phyloP scores from a whole-genome alignment of 139 green algal genomes.

The Chlorella sp. region DNA sequence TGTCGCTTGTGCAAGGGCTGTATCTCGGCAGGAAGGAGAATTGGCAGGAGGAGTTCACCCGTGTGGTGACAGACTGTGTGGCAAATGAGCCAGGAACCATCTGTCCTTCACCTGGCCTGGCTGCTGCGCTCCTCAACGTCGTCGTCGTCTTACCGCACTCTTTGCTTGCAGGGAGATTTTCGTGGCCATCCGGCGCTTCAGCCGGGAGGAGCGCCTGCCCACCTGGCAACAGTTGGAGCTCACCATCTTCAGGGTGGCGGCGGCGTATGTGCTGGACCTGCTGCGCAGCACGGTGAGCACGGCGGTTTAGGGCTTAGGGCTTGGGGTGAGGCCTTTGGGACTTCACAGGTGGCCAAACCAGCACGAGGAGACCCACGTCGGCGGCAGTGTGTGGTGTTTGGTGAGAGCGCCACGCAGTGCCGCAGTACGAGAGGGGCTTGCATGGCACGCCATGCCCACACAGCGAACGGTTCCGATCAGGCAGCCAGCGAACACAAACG shows the following conservation, averaged over 20 bases:
- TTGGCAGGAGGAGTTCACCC: too few species aligned
- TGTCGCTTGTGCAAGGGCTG: too few species aligned
- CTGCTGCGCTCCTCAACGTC: too few species aligned
- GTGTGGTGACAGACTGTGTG: too few species aligned
- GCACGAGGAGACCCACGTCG: not conserved
- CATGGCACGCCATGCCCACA: not conserved
- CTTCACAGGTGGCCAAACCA: not conserved
- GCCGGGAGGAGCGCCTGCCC: constrained; percentile 11
- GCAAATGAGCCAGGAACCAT: too few species aligned
- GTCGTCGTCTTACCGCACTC: too few species aligned
- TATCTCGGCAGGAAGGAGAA: too few species aligned
- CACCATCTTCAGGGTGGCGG: constrained; percentile 57
- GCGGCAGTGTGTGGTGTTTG: not conserved
- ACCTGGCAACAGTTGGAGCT: constrained; percentile 53
- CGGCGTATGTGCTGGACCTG: constrained; percentile 53
- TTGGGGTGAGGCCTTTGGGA: too few species aligned
- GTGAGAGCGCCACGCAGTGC: not conserved
- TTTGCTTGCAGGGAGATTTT: constrained; percentile 19
- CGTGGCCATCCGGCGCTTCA: constrained; percentile 16
- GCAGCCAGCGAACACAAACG: too few species aligned
- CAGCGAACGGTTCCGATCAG: too few species aligned
- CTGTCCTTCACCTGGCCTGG: too few species aligned
- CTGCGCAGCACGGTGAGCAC: constrained; percentile 15
- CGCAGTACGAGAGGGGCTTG: not conserved
- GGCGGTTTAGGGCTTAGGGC: too few species aligned